Conservation (phyloP, 345 rosid species). For the Erodium maritimum region DNA sequence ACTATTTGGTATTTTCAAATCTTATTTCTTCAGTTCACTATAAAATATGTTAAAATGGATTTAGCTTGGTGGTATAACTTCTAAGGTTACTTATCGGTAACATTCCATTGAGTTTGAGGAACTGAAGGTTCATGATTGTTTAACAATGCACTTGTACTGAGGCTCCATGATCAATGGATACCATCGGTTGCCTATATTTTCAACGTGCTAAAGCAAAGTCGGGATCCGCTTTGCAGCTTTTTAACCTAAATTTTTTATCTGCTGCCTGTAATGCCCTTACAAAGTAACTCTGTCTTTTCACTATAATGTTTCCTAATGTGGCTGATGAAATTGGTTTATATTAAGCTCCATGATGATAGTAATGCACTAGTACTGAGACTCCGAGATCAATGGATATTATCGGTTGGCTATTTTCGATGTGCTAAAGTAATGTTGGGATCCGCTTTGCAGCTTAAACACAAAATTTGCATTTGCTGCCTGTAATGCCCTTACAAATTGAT, state of each 20-base stretch:
- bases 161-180: background rate
- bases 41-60: no score
- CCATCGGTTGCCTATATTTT: background rate
- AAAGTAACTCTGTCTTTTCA: no score
- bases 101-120: background rate
- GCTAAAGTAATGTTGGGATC: background rate
- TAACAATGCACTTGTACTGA: background rate
- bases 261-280: background rate
- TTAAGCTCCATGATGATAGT: no score
- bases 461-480: background rate
- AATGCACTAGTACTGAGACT: background rate
- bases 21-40: no score
- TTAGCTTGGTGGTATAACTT: no score
- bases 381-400: background rate
- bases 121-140: background rate
- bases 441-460: background rate
- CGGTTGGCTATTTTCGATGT: background rate
- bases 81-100: background rate
- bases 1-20: no score
- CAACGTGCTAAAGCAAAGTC: background rate
- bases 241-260: no score
- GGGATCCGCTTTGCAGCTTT: background rate
- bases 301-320: no score
- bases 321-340: no score
- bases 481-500: background rate